These are phyloP conservation scores for Gracilariopsis chorda DNA, from an alignment of 23 red algal genomes.

Conservation along the genomic window DNA sequence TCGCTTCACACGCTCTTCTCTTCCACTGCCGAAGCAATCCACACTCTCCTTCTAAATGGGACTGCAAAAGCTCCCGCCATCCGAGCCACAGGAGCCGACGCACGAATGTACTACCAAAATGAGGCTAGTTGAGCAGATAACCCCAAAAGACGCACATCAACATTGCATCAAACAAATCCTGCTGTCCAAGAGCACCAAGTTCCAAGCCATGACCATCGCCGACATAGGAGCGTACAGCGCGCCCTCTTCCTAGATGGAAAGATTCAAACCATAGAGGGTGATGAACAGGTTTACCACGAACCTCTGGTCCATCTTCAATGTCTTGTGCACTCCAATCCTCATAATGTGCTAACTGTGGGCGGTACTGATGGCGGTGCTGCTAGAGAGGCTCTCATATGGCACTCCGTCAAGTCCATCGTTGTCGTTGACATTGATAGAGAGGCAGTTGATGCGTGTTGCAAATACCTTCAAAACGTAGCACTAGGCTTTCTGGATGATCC, in stretches of 20 bases:
- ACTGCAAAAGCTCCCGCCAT: background rate
- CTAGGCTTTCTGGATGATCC: constrained; percentile 71
- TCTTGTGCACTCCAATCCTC: constrained; percentile 59
- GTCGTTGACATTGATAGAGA: constrained; percentile 93
- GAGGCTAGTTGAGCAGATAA: constrained; percentile 84
- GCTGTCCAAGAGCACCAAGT: constrained; percentile 45
- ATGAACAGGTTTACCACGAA: constrained; percentile 96
- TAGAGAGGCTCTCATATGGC: constrained; percentile 88
- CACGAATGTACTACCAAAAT: constrained; percentile 14
- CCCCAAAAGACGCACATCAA: constrained; percentile 64
- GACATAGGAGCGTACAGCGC: constrained; percentile 88
- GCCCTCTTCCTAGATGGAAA: constrained; percentile 92
- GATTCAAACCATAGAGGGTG: constrained; percentile 79
- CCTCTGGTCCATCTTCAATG: constrained; percentile 88
- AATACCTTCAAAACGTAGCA: constrained; percentile 76
- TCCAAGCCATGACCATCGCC: constrained; percentile 82
- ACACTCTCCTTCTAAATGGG: background rate
- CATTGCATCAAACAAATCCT: constrained; percentile 69
- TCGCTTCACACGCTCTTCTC: background rate
- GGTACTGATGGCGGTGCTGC: constrained; percentile 89
- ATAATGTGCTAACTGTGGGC: constrained; percentile 81
- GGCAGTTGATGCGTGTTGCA: constrained; percentile 78
- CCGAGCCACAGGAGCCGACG: background rate
- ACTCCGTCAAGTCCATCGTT: constrained; percentile 54
- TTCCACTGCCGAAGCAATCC: background rate